These are phyloP conservation scores for Chrysosporium queenslandicum DNA, from an alignment of 2,329 filamentous ascomycete species.

Conservation along the genomic window DNA sequence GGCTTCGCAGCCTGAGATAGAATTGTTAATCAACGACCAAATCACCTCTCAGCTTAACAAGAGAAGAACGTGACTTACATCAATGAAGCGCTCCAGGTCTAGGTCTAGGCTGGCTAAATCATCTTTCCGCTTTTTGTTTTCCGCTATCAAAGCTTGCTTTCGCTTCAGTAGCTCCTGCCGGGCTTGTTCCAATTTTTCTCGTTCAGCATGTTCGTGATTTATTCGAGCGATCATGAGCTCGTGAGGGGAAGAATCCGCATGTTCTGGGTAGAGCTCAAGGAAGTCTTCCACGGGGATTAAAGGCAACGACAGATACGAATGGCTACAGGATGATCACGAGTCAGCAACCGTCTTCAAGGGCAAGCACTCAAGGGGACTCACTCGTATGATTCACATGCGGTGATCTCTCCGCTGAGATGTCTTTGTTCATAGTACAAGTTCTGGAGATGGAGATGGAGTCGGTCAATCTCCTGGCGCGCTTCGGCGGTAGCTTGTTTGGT, in stretches of 20 bases:
- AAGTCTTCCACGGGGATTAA: slow-evolving; percentile 79
- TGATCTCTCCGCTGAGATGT: slow-evolving; percentile 80
- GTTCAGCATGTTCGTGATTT: slow-evolving; percentile 76
- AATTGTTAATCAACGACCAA: slow-evolving; percentile 17
- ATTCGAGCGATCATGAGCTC: slow-evolving; percentile 82
- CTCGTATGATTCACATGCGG: slow-evolving; percentile 85
- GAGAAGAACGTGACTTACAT: slow-evolving; percentile 46
- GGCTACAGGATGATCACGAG: slow-evolving; percentile 29
- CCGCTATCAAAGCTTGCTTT: slow-evolving; percentile 58
- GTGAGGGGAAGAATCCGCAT: slow-evolving; percentile 61
- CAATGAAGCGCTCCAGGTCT: slow-evolving; percentile 87
- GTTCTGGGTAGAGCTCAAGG: slow-evolving; percentile 62
- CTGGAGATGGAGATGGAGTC: slow-evolving; percentile 81
- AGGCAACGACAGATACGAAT: slow-evolving; percentile 78
- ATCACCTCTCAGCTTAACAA: slow-evolving; percentile 1
- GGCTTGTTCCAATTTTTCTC: slow-evolving; percentile 75
- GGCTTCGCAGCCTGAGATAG: slow-evolving; percentile 64
- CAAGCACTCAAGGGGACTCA: slow-evolving; percentile 40
- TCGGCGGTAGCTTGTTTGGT: slow-evolving; percentile 82
- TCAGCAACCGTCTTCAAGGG: background rate
- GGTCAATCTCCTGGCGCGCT: slow-evolving; percentile 80
- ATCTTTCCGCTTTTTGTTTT: slow-evolving; percentile 88
- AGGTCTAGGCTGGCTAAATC: slow-evolving; percentile 84
- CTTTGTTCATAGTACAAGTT: slow-evolving; percentile 95
- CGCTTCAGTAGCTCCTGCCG: slow-evolving; percentile 65